These are phyloP conservation scores for Kingdonia uniflora DNA, from an alignment of 164 flowering plant species.

Conservation along the genomic window DNA sequence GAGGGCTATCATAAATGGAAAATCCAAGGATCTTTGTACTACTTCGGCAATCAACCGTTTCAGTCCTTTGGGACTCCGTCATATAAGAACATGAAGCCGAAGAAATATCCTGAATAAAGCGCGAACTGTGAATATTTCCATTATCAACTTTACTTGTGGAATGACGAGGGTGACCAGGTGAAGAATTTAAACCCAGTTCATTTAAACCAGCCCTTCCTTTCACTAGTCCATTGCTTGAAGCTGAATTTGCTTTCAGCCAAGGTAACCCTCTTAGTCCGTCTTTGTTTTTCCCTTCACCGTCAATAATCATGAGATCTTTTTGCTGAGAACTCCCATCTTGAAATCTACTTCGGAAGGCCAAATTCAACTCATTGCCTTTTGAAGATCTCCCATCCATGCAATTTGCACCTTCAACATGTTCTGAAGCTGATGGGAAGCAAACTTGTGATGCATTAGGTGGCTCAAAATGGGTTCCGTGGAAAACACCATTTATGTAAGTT, in stretches of 20 bases:
- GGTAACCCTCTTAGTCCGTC: constrained; percentile 14
- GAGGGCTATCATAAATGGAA: constrained; percentile 41
- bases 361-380: constrained; percentile 27
- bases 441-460: constrained; percentile 13
- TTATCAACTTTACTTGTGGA: neutral
- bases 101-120: constrained; percentile 11
- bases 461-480: constrained; percentile 10
- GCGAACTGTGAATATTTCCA: neutral
- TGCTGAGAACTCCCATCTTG: constrained; percentile 13
- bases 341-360: constrained; percentile 21
- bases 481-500: constrained; percentile 15
- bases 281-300: constrained; percentile 25
- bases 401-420: constrained; percentile 20
- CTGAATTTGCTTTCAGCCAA: constrained; percentile 23
- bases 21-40: constrained; percentile 47
- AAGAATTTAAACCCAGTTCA: neutral
- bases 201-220: constrained; percentile 11
- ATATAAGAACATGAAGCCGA: constrained; percentile 18
- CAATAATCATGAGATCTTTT: constrained; percentile 15
- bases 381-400: constrained; percentile 25
- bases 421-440: constrained; percentile 16
- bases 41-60: constrained; percentile 15
- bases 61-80: constrained; percentile 16
- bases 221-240: constrained; percentile 8
- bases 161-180: neutral